These are phyloP conservation scores for Annulohypoxylon nitens DNA, from an alignment of 495 filamentous ascomycete species.

Conservation along the genomic window DNA sequence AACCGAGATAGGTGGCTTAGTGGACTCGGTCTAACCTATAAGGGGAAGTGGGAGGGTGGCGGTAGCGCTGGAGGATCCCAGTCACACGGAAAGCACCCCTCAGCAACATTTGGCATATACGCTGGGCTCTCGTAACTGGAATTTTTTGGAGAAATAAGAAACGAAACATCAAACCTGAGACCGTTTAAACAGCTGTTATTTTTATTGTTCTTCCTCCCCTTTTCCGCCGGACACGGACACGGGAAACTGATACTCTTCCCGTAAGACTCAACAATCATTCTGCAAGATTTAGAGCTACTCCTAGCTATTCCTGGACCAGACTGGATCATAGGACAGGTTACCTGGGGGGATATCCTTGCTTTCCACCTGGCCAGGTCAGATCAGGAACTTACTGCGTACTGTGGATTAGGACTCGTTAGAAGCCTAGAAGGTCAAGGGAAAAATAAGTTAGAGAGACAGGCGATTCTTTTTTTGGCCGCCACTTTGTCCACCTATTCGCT, in stretches of 20 bases:
- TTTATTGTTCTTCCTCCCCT: background rate
- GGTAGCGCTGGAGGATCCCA: background rate
- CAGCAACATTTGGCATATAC: conserved; percentile 26
- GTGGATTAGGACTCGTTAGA: conserved; percentile 6
- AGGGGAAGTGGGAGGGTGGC: conserved; percentile 38
- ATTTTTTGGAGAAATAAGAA: conserved; percentile 7
- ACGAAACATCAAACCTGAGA: conserved; percentile 4
- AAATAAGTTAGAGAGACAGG: background rate
- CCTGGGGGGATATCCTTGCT: conserved; percentile 1
- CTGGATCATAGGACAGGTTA: conserved; percentile 1
- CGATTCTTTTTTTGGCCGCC: conserved; percentile 6
- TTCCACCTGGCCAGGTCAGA: conserved; percentile 13
- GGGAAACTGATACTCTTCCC: background rate
- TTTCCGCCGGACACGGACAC: background rate
- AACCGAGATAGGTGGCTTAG: conserved; percentile 32
- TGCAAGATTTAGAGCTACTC: conserved; percentile 5
- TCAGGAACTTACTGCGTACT: conserved; percentile 1
- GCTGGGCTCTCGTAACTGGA: background rate
- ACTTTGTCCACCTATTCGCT: background rate
- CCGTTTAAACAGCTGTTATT: conserved; percentile 6
- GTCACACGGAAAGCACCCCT: conserved; percentile 25
- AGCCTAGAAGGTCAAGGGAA: background rate
- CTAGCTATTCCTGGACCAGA: background rate
- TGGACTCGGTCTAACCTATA: conserved; percentile 13
- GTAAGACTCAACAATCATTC: background rate